A percentile compares a stretch with the other conserved stretches of the same genome.
Evolutionary conservation across 169 alveolate genomes (phyloP).

Genomic region (Plasmodium sp.): DNA sequence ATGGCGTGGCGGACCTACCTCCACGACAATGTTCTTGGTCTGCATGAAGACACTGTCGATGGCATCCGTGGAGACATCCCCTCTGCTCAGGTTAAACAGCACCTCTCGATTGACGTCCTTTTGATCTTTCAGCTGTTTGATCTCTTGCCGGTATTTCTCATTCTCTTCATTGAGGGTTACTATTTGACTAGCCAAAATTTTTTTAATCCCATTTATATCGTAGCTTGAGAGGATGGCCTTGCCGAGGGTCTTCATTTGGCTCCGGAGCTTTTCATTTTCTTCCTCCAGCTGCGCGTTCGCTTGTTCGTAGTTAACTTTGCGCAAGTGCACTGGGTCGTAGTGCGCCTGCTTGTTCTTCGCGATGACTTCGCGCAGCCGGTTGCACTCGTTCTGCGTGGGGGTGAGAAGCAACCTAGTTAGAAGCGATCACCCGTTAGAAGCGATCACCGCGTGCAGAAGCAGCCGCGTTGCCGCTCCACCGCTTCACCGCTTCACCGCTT

Average conservation of each 20-base stretch:
- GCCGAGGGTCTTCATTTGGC: conserved; percentile 24
- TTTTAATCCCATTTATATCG: conserved; percentile 34
- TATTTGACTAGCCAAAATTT: conserved; percentile 28
- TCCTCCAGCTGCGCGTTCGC: conserved; percentile 20
- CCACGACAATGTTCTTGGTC: conserved; percentile 37
- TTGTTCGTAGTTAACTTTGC: conserved; percentile 7
- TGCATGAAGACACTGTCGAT: conserved; percentile 62
- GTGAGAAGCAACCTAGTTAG: background rate
- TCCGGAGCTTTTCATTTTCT: conserved; percentile 44
- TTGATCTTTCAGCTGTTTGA: conserved; percentile 5
- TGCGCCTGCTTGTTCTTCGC: background rate
- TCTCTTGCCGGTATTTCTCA: conserved; percentile 42
- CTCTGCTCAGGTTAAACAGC: conserved; percentile 15
- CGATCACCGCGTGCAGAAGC: background rate
- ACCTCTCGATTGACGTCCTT: conserved; percentile 19
- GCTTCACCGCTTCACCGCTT: too few relatives aligned
- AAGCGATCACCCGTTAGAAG: background rate
- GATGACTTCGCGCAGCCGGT: conserved; percentile 28
- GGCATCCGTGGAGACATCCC: conserved; percentile 51
- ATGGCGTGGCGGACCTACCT: background rate
- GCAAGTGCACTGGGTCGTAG: background rate
- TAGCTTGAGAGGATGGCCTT: conserved; percentile 39
- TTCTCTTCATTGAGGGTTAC: conserved; percentile 37
- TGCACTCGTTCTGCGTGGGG: conserved; percentile 52
- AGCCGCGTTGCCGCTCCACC: too few relatives aligned